These are phyloP conservation scores for Streptanthus diversifolius DNA, from an alignment of 345 rosid genomes.

Conservation along the genomic window DNA sequence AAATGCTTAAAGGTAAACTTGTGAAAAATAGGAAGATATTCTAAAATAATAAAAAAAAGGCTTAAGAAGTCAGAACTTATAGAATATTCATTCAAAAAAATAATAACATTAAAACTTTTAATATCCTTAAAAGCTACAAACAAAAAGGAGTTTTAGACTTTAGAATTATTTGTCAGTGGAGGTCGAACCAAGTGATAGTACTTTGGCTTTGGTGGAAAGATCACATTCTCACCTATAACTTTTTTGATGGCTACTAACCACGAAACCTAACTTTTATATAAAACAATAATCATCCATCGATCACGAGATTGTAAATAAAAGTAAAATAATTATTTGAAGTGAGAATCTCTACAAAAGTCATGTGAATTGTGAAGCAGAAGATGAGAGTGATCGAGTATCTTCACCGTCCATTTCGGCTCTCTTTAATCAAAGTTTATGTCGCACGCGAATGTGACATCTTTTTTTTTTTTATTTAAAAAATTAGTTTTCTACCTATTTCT, in stretches of 20 bases:
- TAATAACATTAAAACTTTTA: background rate
- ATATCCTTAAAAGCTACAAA: conserved; percentile 2
- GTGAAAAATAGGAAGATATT: background rate
- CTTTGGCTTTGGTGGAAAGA: conserved; percentile 18
- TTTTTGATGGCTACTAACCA: conserved; percentile 20
- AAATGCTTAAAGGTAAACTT: background rate
- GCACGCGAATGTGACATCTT: conserved; percentile 19
- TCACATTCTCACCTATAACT: conserved; percentile 14
- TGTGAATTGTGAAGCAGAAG: background rate
- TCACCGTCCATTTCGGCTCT: conserved; percentile 15
- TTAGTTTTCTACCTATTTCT: background rate
- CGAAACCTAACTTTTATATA: conserved; percentile 22
- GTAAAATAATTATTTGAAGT: background rate
- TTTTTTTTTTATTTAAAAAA: too few species aligned
- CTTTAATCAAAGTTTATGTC: conserved; percentile 4
- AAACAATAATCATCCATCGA: conserved; percentile 3
- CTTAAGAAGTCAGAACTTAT: background rate
- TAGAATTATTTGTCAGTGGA: conserved; percentile 7
- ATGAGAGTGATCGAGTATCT: conserved; percentile 11
- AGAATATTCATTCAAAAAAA: conserved; percentile 4
- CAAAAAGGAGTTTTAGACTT: conserved; percentile 2
- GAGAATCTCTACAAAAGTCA: conserved; percentile 2
- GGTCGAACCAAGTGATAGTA: conserved; percentile 9
- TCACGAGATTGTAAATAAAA: background rate
- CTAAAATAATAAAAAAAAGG: background rate